Percentiles rank a stretch among this genome's conserved stretches.
These are phyloP conservation scores for Thymus mandschuricus DNA, from an alignment of 257 asterid species.

Conservation along the genomic window DNA sequence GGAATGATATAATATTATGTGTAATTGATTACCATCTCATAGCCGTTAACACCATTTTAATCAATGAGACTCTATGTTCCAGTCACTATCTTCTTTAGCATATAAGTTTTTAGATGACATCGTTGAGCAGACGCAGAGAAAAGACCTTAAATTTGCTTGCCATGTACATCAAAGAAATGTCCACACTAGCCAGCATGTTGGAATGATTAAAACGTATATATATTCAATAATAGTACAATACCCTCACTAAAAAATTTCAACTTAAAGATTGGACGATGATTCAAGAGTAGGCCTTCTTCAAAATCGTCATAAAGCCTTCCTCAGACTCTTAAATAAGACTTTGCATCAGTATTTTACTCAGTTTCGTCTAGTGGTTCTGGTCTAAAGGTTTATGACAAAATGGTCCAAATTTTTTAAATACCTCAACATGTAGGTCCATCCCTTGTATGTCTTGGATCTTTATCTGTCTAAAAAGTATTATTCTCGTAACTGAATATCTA, in stretches of 20 bases:
- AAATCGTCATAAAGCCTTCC: conserved; percentile 17
- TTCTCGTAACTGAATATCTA: conserved; percentile 14
- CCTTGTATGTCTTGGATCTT: conserved; percentile 2
- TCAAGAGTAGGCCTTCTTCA: not conserved
- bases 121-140: not conserved
- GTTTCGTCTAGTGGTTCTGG: not conserved
- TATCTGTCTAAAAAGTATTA: conserved; percentile 11
- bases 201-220: not conserved
- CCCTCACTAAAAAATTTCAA: not conserved
- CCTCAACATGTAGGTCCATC: conserved; percentile 23
- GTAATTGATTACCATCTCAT: conserved; percentile 13
- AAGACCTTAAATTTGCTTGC: not conserved
- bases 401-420: conserved; percentile 8
- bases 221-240: not conserved
- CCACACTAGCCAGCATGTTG: not conserved
- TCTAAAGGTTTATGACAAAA: not conserved
- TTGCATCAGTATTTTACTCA: conserved; percentile 17
- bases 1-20: not conserved
- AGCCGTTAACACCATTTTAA: conserved; percentile 3
- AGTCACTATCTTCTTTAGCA: not conserved
- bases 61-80: conserved; percentile 10
- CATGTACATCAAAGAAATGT: not conserved
- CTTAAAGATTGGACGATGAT: conserved; percentile 10
- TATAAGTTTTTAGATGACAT: not conserved
- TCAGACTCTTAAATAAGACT: conserved; percentile 1